A percentile compares a stretch with the other conserved stretches of the same genome.
Evolutionary conservation across 2,329 filamentous ascomycete species (phyloP).

Genomic region (Aureobasidium sp.): DNA sequence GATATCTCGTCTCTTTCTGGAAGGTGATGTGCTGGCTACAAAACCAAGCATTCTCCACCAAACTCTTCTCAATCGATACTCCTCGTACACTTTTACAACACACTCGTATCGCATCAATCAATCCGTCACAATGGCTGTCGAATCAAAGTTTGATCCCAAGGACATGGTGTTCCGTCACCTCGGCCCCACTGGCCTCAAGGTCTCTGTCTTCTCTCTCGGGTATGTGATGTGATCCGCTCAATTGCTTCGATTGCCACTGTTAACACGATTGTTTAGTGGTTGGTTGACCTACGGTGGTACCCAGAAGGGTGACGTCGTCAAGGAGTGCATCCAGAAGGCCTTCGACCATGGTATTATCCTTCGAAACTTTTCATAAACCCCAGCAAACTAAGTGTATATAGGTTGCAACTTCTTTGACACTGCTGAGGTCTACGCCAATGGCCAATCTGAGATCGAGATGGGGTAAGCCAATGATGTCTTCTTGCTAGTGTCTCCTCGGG

Average conservation of each 20-base stretch:
- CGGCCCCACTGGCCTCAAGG: constrained; percentile 40
- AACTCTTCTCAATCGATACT: background rate
- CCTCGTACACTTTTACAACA: background rate
- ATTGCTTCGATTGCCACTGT: background rate
- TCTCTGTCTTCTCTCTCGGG: constrained; percentile 17
- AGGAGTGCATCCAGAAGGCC: constrained; percentile 42
- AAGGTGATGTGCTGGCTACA: constrained; percentile 5
- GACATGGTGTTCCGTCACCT: constrained; percentile 40
- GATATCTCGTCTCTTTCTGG: background rate
- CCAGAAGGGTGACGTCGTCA: constrained; percentile 41
- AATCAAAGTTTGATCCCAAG: constrained; percentile 42
- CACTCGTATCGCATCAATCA: background rate
- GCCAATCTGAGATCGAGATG: constrained; percentile 55
- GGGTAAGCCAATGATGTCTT: constrained; percentile 24
- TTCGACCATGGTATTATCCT: constrained; percentile 32
- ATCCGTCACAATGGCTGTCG: constrained; percentile 22
- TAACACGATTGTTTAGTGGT: constrained; percentile 17
- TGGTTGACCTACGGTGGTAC: constrained; percentile 40
- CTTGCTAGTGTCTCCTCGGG: background rate
- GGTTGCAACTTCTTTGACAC: constrained; percentile 44
- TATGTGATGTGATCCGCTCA: background rate
- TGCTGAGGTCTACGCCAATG: constrained; percentile 46
- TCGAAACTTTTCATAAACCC: too few relatives aligned
- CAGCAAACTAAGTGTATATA: background rate
- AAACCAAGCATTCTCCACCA: constrained; percentile 1